phyloP scores from a whole-genome alignment of 2,329 filamentous ascomycete species.

The Camptophora hylomeconis region DNA sequence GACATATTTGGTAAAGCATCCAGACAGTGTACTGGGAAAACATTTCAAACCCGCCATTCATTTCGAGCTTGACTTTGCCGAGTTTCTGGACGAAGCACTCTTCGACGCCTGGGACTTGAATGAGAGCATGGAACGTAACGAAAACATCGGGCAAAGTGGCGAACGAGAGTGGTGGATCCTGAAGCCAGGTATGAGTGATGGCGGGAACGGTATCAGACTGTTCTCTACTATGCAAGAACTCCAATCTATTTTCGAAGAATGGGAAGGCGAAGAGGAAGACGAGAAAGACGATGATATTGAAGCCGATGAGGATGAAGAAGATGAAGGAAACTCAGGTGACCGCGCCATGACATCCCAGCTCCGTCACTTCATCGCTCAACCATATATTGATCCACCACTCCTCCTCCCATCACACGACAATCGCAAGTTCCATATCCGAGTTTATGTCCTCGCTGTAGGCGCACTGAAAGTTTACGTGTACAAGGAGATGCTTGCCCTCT shows the following conservation, averaged over 20 bases:
- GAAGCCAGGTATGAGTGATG: slow-evolving; percentile 94
- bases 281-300: slow-evolving; percentile 50
- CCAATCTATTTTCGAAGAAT: slow-evolving; percentile 78
- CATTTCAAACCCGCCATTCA: slow-evolving; percentile 69
- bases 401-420: slow-evolving; percentile 50
- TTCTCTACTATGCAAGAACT: slow-evolving; percentile 78
- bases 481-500: slow-evolving; percentile 81
- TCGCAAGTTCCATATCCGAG: slow-evolving; percentile 88
- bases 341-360: slow-evolving; percentile 71
- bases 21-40: slow-evolving; percentile 50
- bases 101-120: slow-evolving; percentile 79
- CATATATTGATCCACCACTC: slow-evolving; percentile 82
- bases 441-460: slow-evolving; percentile 74
- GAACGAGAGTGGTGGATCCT: slow-evolving; percentile 88
- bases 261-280: slow-evolving; percentile 60
- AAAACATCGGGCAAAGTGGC: slow-evolving; percentile 22
- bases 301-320: slow-evolving; percentile 19
- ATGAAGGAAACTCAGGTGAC: slow-evolving; percentile 17
- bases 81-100: slow-evolving; percentile 88
- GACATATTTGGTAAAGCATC: slow-evolving; percentile 77
- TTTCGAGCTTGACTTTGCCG: slow-evolving; percentile 92
- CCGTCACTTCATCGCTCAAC: slow-evolving; percentile 89
- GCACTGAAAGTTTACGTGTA: slow-evolving; percentile 75
- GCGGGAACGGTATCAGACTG: slow-evolving; percentile 81
- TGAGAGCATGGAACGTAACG: slow-evolving; percentile 63